Evolutionary conservation across 805 yeast species (phyloP).

Genomic region (Candida silvatica): DNA sequence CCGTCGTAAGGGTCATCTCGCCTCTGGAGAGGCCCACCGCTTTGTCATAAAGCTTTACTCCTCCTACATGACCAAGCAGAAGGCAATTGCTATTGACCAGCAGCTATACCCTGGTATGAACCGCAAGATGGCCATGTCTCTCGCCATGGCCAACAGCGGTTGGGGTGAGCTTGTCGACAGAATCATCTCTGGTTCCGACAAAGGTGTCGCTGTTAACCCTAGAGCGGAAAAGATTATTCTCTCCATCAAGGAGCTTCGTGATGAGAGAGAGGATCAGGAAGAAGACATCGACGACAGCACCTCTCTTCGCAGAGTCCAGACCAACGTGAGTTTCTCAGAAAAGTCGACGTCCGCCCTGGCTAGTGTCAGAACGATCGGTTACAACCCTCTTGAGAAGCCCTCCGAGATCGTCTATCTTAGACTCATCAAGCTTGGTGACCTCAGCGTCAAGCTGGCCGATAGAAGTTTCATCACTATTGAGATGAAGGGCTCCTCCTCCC

Average conservation of each 20-base stretch:
- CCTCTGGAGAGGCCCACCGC: slow-evolving; percentile 58
- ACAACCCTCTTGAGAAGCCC: slow-evolving; percentile 51
- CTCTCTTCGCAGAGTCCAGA: slow-evolving; percentile 9
- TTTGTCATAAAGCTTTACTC: slow-evolving; percentile 67
- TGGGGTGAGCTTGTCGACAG: slow-evolving; percentile 86
- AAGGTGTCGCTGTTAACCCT: slow-evolving; percentile 75
- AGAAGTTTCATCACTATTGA: slow-evolving; percentile 45
- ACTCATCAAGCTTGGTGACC: slow-evolving; percentile 35
- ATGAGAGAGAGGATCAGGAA: slow-evolving; percentile 20
- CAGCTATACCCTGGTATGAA: slow-evolving; percentile 24
- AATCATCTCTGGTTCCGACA: slow-evolving; percentile 63
- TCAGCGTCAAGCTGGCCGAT: slow-evolving; percentile 9
- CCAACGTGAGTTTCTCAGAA: slow-evolving; percentile 12
- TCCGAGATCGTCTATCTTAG: slow-evolving; percentile 54
- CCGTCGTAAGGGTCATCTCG: slow-evolving; percentile 48
- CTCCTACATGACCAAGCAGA: slow-evolving; percentile 40
- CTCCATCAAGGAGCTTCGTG: slow-evolving; percentile 65
- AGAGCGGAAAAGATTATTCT: slow-evolving; percentile 66
- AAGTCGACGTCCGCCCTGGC: slow-evolving; percentile 39
- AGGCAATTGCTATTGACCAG: slow-evolving; percentile 2
- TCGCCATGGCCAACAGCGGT: slow-evolving; percentile 46
- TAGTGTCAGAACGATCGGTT: slow-evolving; percentile 55
- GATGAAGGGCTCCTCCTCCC: slow-evolving; percentile 41
- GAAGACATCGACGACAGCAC: slow-evolving; percentile 17
- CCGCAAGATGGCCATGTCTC: slow-evolving; percentile 27